Conservation (phyloP, 2,329 filamentous ascomycete genomes). For the Trichophyton simii region DNA sequence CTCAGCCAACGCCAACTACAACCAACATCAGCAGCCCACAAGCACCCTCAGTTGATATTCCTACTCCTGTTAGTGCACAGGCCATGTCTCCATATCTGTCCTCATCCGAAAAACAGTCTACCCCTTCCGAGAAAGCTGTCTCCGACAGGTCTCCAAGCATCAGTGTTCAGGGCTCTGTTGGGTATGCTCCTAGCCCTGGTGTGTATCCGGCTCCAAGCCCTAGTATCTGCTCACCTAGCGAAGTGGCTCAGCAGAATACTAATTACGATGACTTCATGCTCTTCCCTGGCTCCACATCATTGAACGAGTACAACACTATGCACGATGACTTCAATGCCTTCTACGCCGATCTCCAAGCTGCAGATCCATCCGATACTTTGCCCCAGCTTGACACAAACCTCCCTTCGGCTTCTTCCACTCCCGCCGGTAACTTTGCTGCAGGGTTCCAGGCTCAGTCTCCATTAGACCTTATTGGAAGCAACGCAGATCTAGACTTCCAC, state of each 20-base stretch:
- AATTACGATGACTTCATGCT: slow-evolving; percentile 10
- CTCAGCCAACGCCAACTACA: slow-evolving; percentile 33
- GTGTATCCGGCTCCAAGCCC: neutral
- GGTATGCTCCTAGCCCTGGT: neutral
- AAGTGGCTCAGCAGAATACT: neutral
- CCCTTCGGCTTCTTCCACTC: slow-evolving; percentile 14
- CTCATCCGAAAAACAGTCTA: slow-evolving; percentile 15
- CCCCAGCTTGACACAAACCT: slow-evolving; percentile 18
- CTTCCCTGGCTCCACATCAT: slow-evolving; percentile 10
- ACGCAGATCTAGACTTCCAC: slow-evolving; percentile 13
- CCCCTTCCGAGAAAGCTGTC: neutral
- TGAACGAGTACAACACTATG: slow-evolving; percentile 9
- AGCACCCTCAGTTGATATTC: slow-evolving; percentile 41
- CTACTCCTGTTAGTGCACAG: slow-evolving; percentile 35
- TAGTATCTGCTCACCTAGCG: neutral
- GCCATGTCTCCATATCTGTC: slow-evolving; percentile 18
- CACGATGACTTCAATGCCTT: slow-evolving; percentile 20
- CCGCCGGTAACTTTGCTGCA: neutral
- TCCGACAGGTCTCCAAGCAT: neutral
- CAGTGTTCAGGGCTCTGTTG: neutral
- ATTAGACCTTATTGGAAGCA: neutral
- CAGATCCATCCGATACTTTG: slow-evolving; percentile 18
- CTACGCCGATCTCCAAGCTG: slow-evolving; percentile 20
- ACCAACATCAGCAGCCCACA: slow-evolving; percentile 52
- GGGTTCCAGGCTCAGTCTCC: neutral